Evolutionary conservation across 1,139 yeast genomes (phyloP).

Genomic region (Candida glucosophila): DNA sequence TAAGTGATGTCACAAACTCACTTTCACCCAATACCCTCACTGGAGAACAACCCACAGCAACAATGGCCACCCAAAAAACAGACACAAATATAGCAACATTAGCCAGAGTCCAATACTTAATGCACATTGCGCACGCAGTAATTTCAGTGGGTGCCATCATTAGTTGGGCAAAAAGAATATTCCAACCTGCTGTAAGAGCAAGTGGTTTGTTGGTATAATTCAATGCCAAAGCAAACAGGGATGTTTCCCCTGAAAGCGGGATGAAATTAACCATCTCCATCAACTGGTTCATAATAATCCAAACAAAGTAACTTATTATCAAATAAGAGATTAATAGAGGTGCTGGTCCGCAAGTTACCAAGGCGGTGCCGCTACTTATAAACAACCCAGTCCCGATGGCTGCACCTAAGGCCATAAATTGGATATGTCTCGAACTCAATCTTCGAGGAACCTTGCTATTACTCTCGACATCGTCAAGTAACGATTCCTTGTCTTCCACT

Average conservation of each 20-base stretch:
- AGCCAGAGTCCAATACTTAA: conserved; percentile 54
- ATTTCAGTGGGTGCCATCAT: conserved; percentile 72
- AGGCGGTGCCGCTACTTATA: conserved; percentile 33
- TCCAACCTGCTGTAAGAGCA: conserved; percentile 72
- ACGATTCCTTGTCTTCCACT: conserved; percentile 33
- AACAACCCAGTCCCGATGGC: conserved; percentile 20
- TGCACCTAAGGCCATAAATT: conserved; percentile 24
- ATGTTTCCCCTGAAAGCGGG: conserved; percentile 44
- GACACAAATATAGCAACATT: conserved; percentile 21
- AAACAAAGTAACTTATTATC: conserved; percentile 40
- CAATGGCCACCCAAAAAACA: conserved; percentile 14
- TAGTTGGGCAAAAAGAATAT: conserved; percentile 61
- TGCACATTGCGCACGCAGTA: conserved; percentile 66
- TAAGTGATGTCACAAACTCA: conserved; percentile 20
- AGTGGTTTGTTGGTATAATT: conserved; percentile 52
- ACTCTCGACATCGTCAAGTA: not conserved
- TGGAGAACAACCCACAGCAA: conserved; percentile 15
- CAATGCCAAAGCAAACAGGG: conserved; percentile 44
- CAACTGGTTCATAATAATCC: conserved; percentile 52
- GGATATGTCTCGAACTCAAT: conserved; percentile 3
- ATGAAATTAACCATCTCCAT: conserved; percentile 71
- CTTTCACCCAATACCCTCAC: conserved; percentile 23
- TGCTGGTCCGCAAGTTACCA: conserved; percentile 31
- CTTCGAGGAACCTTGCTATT: not conserved
- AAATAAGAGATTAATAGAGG: conserved; percentile 29